A percentile compares a stretch with the other conserved stretches of the same genome.
phyloP scores from a whole-genome alignment of 2,329 filamentous ascomycete species.

The Gyromitra esculenta region DNA sequence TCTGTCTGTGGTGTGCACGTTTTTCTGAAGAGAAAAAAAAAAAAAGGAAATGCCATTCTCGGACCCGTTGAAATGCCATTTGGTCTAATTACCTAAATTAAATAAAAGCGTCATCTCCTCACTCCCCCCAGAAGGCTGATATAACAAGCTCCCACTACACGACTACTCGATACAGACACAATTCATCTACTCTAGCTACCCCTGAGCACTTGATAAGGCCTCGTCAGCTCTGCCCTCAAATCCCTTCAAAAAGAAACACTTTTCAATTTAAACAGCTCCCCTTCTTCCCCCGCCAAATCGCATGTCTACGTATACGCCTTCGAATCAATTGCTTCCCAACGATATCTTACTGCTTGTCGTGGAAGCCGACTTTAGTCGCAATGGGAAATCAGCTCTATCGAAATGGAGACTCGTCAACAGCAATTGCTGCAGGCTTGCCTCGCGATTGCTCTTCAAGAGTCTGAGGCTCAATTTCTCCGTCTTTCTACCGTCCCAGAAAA shows the following conservation, averaged over 20 bases:
- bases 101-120: conserved; percentile 16
- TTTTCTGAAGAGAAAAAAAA: neutral
- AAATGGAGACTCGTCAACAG: conserved; percentile 47
- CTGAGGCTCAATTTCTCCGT: conserved; percentile 33
- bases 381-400: conserved; percentile 31
- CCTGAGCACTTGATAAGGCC: conserved; percentile 12
- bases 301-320: conserved; percentile 11
- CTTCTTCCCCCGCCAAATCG: conserved; percentile 5
- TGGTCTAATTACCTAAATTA: conserved; percentile 1
- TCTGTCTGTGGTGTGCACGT: neutral
- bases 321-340: conserved; percentile 37
- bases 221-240: neutral
- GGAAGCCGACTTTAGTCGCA: conserved; percentile 34
- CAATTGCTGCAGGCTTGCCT: conserved; percentile 41
- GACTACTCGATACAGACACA: conserved; percentile 10
- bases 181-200: conserved; percentile 5
- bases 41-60: neutral
- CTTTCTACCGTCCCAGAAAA: conserved; percentile 27
- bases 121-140: neutral
- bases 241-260: neutral
- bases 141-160: neutral
- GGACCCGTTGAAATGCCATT: conserved; percentile 6
- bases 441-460: conserved; percentile 25
- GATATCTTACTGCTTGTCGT: conserved; percentile 41
- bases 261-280: neutral